Percentiles rank a stretch among this genome's conserved stretches.
These are phyloP conservation scores for Salvia hispanica DNA, from an alignment of 257 asterid species.

Conservation along the genomic window DNA sequence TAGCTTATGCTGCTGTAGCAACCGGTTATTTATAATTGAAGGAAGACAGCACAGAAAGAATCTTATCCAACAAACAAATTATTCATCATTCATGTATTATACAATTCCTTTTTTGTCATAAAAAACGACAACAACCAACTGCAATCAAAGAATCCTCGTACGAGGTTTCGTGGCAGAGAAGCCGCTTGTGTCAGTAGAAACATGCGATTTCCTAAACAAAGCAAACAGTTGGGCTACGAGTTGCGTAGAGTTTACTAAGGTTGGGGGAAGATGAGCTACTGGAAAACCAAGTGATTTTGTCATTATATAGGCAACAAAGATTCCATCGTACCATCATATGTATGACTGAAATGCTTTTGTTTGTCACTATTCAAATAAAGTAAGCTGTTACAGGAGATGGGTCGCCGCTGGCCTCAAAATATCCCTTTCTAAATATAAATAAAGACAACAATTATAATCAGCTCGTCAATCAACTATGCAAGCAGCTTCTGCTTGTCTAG, in stretches of 20 bases:
- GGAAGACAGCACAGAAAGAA: too few species aligned
- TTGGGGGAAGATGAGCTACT: background rate
- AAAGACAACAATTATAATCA: background rate
- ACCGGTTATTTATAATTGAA: too few species aligned
- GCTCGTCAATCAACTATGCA: background rate
- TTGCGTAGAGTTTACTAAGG: background rate
- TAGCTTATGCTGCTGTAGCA: background rate
- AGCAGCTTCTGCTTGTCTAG: background rate
- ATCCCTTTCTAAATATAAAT: background rate
- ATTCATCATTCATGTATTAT: too few species aligned
- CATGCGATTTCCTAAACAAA: background rate
- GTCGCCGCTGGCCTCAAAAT: slow-evolving; percentile 19
- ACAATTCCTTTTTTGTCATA: too few species aligned
- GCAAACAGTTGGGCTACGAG: background rate
- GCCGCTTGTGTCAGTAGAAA: background rate
- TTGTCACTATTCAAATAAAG: background rate
- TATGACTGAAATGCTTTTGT: slow-evolving; percentile 9
- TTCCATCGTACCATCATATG: slow-evolving; percentile 1
- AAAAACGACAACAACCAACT: background rate
- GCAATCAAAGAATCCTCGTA: background rate
- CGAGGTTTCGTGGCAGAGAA: background rate
- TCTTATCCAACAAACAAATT: too few species aligned
- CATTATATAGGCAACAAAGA: background rate
- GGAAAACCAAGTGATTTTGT: background rate
- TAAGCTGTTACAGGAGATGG: slow-evolving; percentile 13